These are phyloP conservation scores for Panaeolus papilionaceus DNA, from an alignment of 768 basidiomycete genomes.

Conservation along the genomic window DNA sequence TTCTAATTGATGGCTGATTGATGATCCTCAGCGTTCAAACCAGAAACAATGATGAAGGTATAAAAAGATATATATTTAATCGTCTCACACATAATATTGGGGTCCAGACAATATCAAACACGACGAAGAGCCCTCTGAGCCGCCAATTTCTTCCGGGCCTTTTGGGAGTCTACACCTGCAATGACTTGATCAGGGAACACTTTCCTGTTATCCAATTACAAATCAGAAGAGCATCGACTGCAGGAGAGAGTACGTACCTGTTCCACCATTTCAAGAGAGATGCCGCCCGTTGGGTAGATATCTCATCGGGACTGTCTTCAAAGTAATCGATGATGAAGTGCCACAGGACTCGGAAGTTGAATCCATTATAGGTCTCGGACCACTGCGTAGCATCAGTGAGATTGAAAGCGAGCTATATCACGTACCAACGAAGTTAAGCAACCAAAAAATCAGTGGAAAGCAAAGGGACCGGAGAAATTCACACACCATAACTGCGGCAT, in stretches of 20 bases:
- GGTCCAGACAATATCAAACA: no score
- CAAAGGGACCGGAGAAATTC: constrained; percentile 12
- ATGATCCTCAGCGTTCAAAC: no score
- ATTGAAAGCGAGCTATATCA: constrained; percentile 17
- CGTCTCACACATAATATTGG: no score
- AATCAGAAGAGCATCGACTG: constrained; percentile 10
- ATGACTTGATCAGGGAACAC: constrained; percentile 17
- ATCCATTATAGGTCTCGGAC: constrained; percentile 26
- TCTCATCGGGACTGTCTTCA: constrained; percentile 21
- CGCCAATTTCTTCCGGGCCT: constrained; percentile 14
- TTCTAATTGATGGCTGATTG: no score
- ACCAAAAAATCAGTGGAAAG: neutral
- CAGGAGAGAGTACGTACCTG: neutral
- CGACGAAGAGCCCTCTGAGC: no score
- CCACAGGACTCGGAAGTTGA: constrained; percentile 30
- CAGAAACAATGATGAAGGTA: no score
- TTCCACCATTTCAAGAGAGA: constrained; percentile 20
- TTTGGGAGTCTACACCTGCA: constrained; percentile 16
- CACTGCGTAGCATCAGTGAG: constrained; percentile 24
- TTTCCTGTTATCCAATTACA: constrained; percentile 12
- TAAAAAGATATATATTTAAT: no score
- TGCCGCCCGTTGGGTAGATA: neutral
- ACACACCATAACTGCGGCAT: constrained; percentile 33
- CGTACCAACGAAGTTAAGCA: constrained; percentile 27
- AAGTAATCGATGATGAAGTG: constrained; percentile 34